phyloP scores from a whole-genome alignment of 257 asterid genomes.

The Linderniella brevidens region DNA sequence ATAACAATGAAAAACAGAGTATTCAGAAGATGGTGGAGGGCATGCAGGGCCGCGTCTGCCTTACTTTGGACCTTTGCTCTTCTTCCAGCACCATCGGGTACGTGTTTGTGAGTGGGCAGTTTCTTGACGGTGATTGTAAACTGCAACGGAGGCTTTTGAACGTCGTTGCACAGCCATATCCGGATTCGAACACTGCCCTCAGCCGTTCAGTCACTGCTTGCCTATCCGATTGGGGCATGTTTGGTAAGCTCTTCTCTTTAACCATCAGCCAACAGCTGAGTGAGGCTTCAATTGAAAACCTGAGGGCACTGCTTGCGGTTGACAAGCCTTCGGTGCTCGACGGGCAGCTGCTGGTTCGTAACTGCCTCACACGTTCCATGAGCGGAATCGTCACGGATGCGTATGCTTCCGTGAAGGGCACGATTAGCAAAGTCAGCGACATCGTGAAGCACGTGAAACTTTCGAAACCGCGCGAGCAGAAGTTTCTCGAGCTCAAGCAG shows the following conservation, averaged over 20 bases:
- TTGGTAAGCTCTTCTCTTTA: constrained; percentile 67
- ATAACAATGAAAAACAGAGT: constrained; percentile 57
- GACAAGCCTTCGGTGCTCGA: constrained; percentile 64
- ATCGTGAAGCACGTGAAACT: constrained; percentile 79
- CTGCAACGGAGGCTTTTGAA: constrained; percentile 71
- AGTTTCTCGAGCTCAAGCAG: constrained; percentile 60
- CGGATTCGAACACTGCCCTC: constrained; percentile 73
- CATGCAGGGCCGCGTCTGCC: constrained; percentile 71
- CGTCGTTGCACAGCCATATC: constrained; percentile 78
- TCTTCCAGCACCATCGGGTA: constrained; percentile 48
- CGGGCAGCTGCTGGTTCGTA: constrained; percentile 69
- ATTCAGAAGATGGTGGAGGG: constrained; percentile 61
- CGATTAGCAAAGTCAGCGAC: constrained; percentile 63
- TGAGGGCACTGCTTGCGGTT: constrained; percentile 64
- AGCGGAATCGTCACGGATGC: constrained; percentile 57
- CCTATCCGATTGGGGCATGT: constrained; percentile 80
- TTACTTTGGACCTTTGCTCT: constrained; percentile 74
- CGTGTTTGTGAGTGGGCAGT: constrained; percentile 67
- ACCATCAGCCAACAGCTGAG: constrained; percentile 46
- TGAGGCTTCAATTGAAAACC: constrained; percentile 48
- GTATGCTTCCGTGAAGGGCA: constrained; percentile 23
- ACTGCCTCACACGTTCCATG: constrained; percentile 68
- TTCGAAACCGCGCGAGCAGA: constrained; percentile 72
- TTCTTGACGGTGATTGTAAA: constrained; percentile 78
- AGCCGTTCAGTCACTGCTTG: constrained; percentile 85